Base-by-base conservation (phyloP, 352 stramenopile species). In the Pythium dissimile region DNA sequence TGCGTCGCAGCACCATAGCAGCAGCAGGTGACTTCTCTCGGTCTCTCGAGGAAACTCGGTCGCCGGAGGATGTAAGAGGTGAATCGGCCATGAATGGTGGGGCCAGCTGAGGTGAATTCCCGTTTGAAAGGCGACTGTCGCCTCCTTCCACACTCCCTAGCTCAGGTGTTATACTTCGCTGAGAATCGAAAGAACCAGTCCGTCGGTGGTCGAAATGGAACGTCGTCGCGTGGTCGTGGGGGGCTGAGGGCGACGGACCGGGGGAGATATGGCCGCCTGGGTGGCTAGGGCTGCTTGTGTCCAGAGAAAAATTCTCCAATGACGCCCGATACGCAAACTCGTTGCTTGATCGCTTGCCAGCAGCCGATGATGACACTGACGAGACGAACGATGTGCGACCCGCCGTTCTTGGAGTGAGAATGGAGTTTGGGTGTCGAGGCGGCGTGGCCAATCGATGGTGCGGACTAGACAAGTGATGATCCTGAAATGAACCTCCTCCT, bases 281-380 rank as follows among this genome's bases (percentile, higher is more conserved):
- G 21, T 60, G 47, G 35, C 50, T 54, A 11, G 53, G 53, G 15
- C 48, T 45, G 23, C 18, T 58, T 6, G 50, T 54, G 30, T 90
- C 80, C 20, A 90, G 50, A 0, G 80, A 82, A 37, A 90, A 90
- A 27, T 87, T 88, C 28, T 90, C 80, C 27, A 88, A 43, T 8
- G 80, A 88, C 16, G 66, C 66, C 12, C 73, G 60, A 15, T 66
- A 54, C 4, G 23, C 71, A 46, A 68, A 67, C 5, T 80, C 67
- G 16, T 64, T 54, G 5, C 76, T 71, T 10, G 64, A 70, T 15
- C 31, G 13, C 34, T 69, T 50, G 20, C 51, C 49, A 34, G 34
- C 53, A 7, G 48, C 31, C n/a, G 76, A 50, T 5, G 59, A 69
- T 10, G 65, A 55, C n/a, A 59, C 54, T 10, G 50, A 66, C 16